Evolutionary conservation across 176 grass and related monocot species (phyloP), one percentile per base, ranked within the genome.

Genomic region (Rhipidocladum racemiflorum): DNA sequence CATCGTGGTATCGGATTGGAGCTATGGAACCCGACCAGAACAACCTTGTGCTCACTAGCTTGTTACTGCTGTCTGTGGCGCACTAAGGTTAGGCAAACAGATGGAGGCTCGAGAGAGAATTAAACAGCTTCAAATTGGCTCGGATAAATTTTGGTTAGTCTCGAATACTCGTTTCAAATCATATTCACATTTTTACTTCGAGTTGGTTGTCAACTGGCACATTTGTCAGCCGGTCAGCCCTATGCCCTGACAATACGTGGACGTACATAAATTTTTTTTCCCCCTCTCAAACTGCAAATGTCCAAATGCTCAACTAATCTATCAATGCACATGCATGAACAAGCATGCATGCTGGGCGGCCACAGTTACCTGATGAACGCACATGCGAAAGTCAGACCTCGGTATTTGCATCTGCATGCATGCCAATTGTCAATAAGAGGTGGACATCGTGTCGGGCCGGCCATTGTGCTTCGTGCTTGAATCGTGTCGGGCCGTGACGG

Each of bases 321-420:
- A 69, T 44, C 32, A 80, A 44, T 86, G 57, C 68, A 24, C 18
- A 51, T 27, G 30, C 23, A 7, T 43, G 72, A 43, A 9, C 23
- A 65, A 18, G 42, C 10, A 65, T 21, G 10, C 30, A n/a, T n/a
- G n/a, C n/a, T n/a, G n/a, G n/a, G n/a, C 40, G n/a, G 10, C 45
- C 81, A 55, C 48, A 30, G 28, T 56, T 27, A 73, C 35, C 59
- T 17, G 9, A 53, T 51, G 34, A 66, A 45, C 29, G 28, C 29
- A 81, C 27, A 66, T 56, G 40, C 56, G 69, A 36, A 86, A 66
- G 77, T 57, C 84, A 74, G 60, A 72, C 36, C 68, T 48, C 48
- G 54, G 20, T 23, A 9, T 60, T 60, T 11, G 60, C 45, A 4
- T 39, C 20, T 43, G 35, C n/a, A 40, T 35, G 48, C 48, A 68